Evolutionary conservation across 768 basidiomycete species (phyloP).

Genomic region (Leucocoprinus birnbaumii): DNA sequence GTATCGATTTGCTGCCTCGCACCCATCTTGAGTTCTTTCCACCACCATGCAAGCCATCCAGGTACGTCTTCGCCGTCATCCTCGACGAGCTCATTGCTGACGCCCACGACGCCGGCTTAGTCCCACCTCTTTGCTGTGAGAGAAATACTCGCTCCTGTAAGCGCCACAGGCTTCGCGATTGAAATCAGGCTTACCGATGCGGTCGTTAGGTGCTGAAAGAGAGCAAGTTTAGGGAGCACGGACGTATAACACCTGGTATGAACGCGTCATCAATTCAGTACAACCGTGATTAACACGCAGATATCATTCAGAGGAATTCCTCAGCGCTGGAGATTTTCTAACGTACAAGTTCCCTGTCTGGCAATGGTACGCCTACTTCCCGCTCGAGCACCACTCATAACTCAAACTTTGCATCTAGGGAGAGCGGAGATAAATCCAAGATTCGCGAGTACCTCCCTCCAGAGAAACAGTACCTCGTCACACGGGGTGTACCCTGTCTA

Average conservation of each 20-base stretch:
- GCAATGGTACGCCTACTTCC: conserved; percentile 67
- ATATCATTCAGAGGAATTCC: conserved; percentile 79
- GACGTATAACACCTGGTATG: conserved; percentile 90
- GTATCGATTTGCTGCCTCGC: conserved; percentile 13
- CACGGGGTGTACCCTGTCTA: conserved; percentile 94
- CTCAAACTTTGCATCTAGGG: conserved; percentile 49
- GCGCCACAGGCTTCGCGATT: conserved; percentile 21
- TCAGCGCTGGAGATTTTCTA: conserved; percentile 96
- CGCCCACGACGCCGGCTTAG: conserved; percentile 33
- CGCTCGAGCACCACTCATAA: conserved; percentile 1
- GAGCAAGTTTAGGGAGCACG: conserved; percentile 99
- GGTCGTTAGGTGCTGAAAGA: conserved; percentile 81
- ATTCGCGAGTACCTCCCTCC: conserved; percentile 88
- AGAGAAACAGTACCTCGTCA: conserved; percentile 96
- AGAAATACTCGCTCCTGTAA: conserved; percentile 89
- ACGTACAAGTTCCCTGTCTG: conserved; percentile 98
- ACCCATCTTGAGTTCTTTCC: conserved; percentile 17
- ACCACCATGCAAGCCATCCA: conserved; percentile 39
- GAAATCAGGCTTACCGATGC: conserved; percentile 29
- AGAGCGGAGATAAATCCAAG: conserved; percentile 86
- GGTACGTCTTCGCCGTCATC: conserved; percentile 19
- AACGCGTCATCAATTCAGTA: conserved; percentile 10
- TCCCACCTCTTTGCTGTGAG: conserved; percentile 92
- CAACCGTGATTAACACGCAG: conserved; percentile 13
- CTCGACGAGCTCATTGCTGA: background rate